A percentile compares a stretch with the other conserved stretches of the same genome.
These are phyloP conservation scores for Vaucheria bursata DNA, from an alignment of 352 stramenopile species.

Conservation along the genomic window DNA sequence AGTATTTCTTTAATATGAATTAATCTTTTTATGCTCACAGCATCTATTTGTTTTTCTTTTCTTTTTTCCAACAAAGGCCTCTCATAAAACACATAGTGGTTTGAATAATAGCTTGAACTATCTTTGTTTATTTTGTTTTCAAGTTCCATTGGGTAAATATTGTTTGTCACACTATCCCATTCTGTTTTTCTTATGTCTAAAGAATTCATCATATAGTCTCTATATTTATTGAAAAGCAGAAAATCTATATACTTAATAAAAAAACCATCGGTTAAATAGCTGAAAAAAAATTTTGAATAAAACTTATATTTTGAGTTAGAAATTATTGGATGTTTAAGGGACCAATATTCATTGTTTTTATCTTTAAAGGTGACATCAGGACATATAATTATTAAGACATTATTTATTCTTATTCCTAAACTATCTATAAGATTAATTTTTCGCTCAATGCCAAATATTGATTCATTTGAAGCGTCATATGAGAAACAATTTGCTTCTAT, in stretches of 20 bases:
- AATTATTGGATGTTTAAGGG: background rate
- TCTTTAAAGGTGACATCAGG: background rate
- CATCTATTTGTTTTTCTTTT: no score
- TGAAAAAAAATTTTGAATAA: background rate
- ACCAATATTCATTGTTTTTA: background rate
- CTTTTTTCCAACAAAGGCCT: no score
- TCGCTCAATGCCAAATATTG: no score
- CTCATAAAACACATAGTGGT: background rate
- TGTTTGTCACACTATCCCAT: background rate
- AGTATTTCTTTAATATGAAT: no score
- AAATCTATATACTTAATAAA: background rate
- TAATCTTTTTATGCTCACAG: no score
- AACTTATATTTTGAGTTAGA: background rate
- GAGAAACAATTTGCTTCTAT: no score
- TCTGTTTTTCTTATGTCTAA: background rate
- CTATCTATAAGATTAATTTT: no score
- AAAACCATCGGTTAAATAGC: background rate
- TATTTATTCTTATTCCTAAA: no score
- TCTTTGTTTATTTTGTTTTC: background rate
- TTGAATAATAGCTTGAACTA: background rate
- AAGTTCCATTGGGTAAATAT: background rate
- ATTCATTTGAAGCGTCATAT: no score
- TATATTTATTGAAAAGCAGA: background rate
- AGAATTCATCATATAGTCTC: background rate
- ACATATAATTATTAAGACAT: no score